phyloP scores from a whole-genome alignment of 768 basidiomycete genomes.

The Agrocybe chaxingu region DNA sequence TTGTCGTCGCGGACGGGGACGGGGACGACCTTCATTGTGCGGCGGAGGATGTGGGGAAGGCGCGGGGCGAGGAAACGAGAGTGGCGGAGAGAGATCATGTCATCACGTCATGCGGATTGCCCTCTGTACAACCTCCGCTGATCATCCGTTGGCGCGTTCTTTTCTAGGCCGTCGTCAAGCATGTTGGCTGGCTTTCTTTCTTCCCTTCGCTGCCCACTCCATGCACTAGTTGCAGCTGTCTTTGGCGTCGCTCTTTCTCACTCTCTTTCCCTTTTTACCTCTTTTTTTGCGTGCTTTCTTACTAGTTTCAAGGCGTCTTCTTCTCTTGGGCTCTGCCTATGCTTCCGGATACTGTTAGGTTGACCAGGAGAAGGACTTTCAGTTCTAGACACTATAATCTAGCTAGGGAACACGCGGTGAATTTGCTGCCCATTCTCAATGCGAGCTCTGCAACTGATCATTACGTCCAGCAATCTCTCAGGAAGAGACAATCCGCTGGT shows the following conservation, averaged over 20 bases:
- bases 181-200: neutral
- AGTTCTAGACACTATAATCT: no score
- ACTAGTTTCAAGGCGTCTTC: neutral
- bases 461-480: conserved; percentile 3
- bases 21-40: conserved; percentile 70
- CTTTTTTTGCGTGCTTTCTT: neutral
- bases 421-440: neutral
- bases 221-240: neutral
- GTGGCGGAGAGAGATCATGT: conserved; percentile 14
- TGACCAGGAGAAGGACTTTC: no score
- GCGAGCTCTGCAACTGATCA: neutral
- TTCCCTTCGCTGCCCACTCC: neutral
- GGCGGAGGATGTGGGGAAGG: conserved; percentile 16
- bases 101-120: neutral
- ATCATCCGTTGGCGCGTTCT: neutral
- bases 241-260: neutral
- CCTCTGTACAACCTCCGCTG: neutral
- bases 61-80: conserved; percentile 15
- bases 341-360: neutral
- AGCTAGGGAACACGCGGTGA: no score
- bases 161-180: neutral
- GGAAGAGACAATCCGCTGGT: conserved; percentile 7
- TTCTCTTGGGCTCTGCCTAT: neutral
- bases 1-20: conserved; percentile 81
- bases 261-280: neutral